Evolutionary conservation across 257 asterid genomes (phyloP).

Genomic region (Jacaranda mimosifolia): DNA sequence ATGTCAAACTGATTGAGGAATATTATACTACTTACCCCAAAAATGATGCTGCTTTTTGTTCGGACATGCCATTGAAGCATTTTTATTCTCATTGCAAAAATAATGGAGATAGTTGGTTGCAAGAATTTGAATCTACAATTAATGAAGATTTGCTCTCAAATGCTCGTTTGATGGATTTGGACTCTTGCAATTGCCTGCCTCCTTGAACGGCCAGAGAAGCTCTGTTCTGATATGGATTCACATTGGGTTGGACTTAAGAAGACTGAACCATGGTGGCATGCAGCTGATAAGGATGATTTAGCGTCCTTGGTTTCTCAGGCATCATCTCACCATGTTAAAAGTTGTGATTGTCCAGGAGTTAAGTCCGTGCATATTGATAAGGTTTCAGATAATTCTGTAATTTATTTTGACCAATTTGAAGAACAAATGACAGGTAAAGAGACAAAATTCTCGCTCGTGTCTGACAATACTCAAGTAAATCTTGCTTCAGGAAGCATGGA

Average conservation of each 20-base stretch:
- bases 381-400: slow-evolving; percentile 34
- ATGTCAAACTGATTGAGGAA: slow-evolving; percentile 54
- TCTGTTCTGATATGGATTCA: slow-evolving; percentile 51
- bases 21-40: slow-evolving; percentile 45
- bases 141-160: slow-evolving; percentile 35
- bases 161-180: slow-evolving; percentile 37
- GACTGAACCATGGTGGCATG: slow-evolving; percentile 72
- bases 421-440: slow-evolving; percentile 34
- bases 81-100: slow-evolving; percentile 32
- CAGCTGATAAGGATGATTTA: slow-evolving; percentile 53
- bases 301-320: slow-evolving; percentile 49
- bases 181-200: slow-evolving; percentile 36
- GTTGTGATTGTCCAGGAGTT: slow-evolving; percentile 40
- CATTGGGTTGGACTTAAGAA: slow-evolving; percentile 59
- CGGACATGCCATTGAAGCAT: slow-evolving; percentile 43
- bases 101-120: slow-evolving; percentile 43
- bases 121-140: slow-evolving; percentile 40
- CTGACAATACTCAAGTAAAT: slow-evolving; percentile 30
- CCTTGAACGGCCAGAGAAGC: slow-evolving; percentile 44
- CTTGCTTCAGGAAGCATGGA: slow-evolving; percentile 38
- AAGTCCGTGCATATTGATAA: slow-evolving; percentile 42
- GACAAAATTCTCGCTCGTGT: slow-evolving; percentile 24
- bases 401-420: slow-evolving; percentile 33
- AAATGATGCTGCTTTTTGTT: slow-evolving; percentile 41
- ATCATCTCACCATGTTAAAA: slow-evolving; percentile 38